Evolutionary conservation across 2,329 filamentous ascomycete genomes (phyloP), one percentile per base, ranked within the genome.

Genomic region (Thelonectria discophora): DNA sequence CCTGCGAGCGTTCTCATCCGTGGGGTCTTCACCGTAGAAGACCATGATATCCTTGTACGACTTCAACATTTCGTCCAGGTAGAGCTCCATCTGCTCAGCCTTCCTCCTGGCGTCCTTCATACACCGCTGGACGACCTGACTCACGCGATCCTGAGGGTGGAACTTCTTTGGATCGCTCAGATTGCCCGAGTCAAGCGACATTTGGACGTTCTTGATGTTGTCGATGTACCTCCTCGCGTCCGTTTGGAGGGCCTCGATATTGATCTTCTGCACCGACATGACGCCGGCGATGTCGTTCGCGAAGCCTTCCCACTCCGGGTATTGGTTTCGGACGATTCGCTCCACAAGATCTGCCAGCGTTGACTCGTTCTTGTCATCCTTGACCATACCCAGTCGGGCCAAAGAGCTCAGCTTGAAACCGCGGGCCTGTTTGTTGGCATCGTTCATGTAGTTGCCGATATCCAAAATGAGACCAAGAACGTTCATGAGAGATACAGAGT

Each of bases 401-500:
- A 99, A 88, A 6, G 95, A 97, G 74, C 93, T 95, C 13, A 99
- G 87, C 82, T 99, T 99, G 89, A 99, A 99, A 65, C 95, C 95
- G 60, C 90, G 92, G 4, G 95, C 95, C 79, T 98, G 95, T 81
- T 99, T 99, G 80, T 97, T 98, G 57, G 94, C 90, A 75, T 98
- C 95, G 82, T 99, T 99, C 95, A 99, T 99, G 84, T 97, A 99
- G 78, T 99, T 99, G 77, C 95, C 95, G 73, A 99, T 97, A 77
- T 97, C 94, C 71, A 99, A 82, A 77, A 99, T 99, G 64, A 98
- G 85, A 61, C 94, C 94, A 58, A 99, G 87, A 48, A 99, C 93
- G 68, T 97, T 97, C 90, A 98, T 97, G 71, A 99, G 81, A 24
- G 93, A 91, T 24, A 97, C 93, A 1, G 94, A 97, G 74, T 97